These are phyloP conservation scores for Mycena citricolor DNA, from an alignment of 1,284 basidiomycete species.

Conservation along the genomic window DNA sequence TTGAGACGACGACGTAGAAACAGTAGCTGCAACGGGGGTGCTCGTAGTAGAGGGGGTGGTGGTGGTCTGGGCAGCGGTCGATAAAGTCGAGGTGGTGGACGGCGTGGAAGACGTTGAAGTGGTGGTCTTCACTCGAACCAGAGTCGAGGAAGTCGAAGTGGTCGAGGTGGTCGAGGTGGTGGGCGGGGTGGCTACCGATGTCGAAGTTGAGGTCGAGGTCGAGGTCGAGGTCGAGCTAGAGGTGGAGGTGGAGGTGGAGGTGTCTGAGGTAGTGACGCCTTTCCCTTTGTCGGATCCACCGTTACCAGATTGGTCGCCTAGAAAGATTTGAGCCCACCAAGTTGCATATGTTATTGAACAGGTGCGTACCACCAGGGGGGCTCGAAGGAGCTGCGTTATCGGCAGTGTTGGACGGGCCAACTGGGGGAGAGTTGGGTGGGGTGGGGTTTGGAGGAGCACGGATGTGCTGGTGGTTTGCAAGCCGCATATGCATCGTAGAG, in stretches of 20 bases:
- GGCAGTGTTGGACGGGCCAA: not conserved
- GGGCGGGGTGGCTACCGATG: too few species aligned
- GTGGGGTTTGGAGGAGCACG: not conserved
- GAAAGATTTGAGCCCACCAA: not conserved
- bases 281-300: not conserved
- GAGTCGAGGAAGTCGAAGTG: too few species aligned
- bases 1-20: not conserved
- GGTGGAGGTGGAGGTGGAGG: not conserved
- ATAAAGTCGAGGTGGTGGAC: too few species aligned
- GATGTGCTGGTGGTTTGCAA: slow-evolving; percentile 13
- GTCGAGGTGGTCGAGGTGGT: too few species aligned
- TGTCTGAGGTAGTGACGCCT: not conserved
- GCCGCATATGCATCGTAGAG: slow-evolving; percentile 15
- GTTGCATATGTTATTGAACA: too few species aligned
- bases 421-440: not conserved
- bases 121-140: too few species aligned
- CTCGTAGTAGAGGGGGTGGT: not conserved
- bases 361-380: too few species aligned
- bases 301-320: too few species aligned
- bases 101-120: too few species aligned
- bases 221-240: slow-evolving; percentile 2
- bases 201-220: too few species aligned
- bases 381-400: not conserved
- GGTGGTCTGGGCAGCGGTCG: not conserved
- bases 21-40: not conserved